Percentiles rank a stretch among this genome's conserved stretches.
These are phyloP conservation scores for Lathyrus tuberosus DNA, from an alignment of 306 rosid genomes.

Conservation along the genomic window DNA sequence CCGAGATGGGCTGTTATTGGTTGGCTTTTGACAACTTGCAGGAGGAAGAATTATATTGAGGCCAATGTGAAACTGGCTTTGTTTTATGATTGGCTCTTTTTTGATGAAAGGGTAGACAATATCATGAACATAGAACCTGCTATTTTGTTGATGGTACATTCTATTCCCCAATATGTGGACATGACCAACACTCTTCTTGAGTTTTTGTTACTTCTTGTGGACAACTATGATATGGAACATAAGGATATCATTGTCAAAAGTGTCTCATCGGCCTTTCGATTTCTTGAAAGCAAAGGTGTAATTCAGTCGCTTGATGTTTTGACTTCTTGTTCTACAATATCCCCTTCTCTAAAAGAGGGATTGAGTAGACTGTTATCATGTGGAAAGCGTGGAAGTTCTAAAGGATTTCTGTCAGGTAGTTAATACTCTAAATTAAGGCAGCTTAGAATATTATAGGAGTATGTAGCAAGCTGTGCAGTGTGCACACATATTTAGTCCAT, in stretches of 20 bases:
- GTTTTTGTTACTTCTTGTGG: conserved; percentile 71
- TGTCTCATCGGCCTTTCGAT: conserved; percentile 58
- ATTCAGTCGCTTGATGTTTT: conserved; percentile 61
- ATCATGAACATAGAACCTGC: conserved; percentile 93
- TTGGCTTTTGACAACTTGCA: conserved; percentile 71
- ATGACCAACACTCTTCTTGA: conserved; percentile 68
- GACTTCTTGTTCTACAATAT: conserved; percentile 51
- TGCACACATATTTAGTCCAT: conserved; percentile 8
- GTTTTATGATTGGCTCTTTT: conserved; percentile 91
- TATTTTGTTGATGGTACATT: conserved; percentile 68
- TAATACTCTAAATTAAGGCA: conserved; percentile 5
- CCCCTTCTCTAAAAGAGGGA: conserved; percentile 52
- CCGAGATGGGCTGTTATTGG: conserved; percentile 92
- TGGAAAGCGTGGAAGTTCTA: conserved; percentile 27
- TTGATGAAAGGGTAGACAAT: conserved; percentile 60
- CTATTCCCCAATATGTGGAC: conserved; percentile 62
- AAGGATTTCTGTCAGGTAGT: neutral
- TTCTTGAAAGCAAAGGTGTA: conserved; percentile 59
- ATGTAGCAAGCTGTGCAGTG: conserved; percentile 15
- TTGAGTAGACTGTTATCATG: conserved; percentile 34
- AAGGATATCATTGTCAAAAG: conserved; percentile 56
- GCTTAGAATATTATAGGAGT: neutral
- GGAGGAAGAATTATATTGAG: conserved; percentile 52
- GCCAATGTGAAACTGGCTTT: conserved; percentile 71
- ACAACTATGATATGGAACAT: conserved; percentile 64